Conservation (phyloP, 1,284 basidiomycete genomes). For the Mycosarcoma maydis region DNA sequence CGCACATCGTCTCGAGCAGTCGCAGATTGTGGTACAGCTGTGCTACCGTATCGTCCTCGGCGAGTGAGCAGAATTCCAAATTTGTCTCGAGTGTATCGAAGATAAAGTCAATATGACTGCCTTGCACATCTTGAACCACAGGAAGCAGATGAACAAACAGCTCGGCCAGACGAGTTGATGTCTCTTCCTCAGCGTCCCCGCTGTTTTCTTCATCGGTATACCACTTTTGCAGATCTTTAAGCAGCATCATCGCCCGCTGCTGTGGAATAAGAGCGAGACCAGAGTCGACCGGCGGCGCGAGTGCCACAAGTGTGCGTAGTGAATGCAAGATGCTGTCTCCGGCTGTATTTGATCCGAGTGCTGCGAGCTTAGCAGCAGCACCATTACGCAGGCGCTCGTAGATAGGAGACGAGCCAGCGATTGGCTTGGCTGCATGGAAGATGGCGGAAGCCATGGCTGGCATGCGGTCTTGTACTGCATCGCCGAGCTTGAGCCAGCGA, state of each 20-base stretch:
- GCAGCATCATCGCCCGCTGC: slow-evolving; percentile 85
- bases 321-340: slow-evolving; percentile 77
- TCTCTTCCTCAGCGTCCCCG: slow-evolving; percentile 74
- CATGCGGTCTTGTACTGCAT: slow-evolving; percentile 26
- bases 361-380: slow-evolving; percentile 80
- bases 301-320: slow-evolving; percentile 78
- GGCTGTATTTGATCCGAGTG: slow-evolving; percentile 75
- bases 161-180: slow-evolving; percentile 80
- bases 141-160: slow-evolving; percentile 83
- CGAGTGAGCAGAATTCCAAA: slow-evolving; percentile 77
- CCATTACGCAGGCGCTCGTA: slow-evolving; percentile 89
- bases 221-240: slow-evolving; percentile 87
- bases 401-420: slow-evolving; percentile 68
- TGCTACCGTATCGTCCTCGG: slow-evolving; percentile 74
- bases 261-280: slow-evolving; percentile 83
- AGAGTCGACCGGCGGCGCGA: slow-evolving; percentile 81
- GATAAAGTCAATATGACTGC: slow-evolving; percentile 89
- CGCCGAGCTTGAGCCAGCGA: slow-evolving; percentile 56
- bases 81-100: slow-evolving; percentile 90
- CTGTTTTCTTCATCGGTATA: slow-evolving; percentile 74
- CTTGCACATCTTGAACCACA: slow-evolving; percentile 85
- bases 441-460: slow-evolving; percentile 41
- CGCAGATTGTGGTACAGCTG: slow-evolving; percentile 77
- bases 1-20: slow-evolving; percentile 77
- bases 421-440: slow-evolving; percentile 34